Conservation (phyloP, 2,329 filamentous ascomycete species). For the Neocatenulostroma microsporum region DNA sequence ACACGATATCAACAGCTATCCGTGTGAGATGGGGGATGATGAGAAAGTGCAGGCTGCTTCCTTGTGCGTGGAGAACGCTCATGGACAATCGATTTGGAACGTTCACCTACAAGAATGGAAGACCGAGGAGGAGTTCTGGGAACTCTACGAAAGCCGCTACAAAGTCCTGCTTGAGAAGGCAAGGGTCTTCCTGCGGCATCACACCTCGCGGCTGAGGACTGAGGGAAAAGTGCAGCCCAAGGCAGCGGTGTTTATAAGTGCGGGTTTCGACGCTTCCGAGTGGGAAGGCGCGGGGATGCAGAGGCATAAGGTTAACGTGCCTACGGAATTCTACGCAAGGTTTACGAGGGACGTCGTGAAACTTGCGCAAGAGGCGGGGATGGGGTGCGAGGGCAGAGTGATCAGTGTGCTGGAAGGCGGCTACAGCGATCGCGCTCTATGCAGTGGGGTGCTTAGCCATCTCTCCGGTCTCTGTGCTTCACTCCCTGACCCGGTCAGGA, state of each 20-base stretch:
- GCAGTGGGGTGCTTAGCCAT: conserved; percentile 83
- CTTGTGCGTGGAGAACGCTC: conserved; percentile 86
- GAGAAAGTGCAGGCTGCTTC: conserved; percentile 93
- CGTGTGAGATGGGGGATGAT: conserved; percentile 86
- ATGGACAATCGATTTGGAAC: conserved; percentile 93
- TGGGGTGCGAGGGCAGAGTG: conserved; percentile 71
- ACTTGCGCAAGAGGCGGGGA: conserved; percentile 70
- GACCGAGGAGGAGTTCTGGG: conserved; percentile 77
- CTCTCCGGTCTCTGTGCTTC: conserved; percentile 63
- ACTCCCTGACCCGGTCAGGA: background rate
- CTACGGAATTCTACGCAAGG: conserved; percentile 90
- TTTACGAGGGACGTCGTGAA: conserved; percentile 79
- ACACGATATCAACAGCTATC: conserved; percentile 97
- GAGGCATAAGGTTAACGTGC: conserved; percentile 88
- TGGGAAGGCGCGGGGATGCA: conserved; percentile 93
- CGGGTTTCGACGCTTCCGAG: conserved; percentile 94
- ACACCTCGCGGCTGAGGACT: conserved; percentile 58
- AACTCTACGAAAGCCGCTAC: conserved; percentile 75
- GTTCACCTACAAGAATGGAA: conserved; percentile 87
- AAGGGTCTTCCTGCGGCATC: conserved; percentile 63
- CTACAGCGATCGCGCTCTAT: conserved; percentile 86
- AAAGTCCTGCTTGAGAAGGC: conserved; percentile 70
- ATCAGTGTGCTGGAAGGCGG: conserved; percentile 94
- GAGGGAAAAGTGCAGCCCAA: conserved; percentile 57
- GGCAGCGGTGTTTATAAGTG: conserved; percentile 87